Base-by-base conservation (phyloP, 345 rosid species). In the Toxicodendron radicans region DNA sequence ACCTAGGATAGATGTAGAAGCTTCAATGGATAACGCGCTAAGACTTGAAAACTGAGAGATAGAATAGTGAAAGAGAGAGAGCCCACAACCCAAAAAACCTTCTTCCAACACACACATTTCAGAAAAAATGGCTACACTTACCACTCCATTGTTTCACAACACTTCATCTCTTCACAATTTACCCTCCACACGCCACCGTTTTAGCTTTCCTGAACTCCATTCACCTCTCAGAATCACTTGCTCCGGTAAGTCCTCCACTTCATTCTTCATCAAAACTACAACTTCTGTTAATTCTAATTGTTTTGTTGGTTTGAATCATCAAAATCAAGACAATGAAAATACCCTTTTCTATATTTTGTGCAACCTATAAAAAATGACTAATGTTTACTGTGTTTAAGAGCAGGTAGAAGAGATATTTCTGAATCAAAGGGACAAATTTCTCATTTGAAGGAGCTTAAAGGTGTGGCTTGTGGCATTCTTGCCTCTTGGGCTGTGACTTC, bases 401-500 rank as follows among this genome's bases (percentile, higher is more conserved):
- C 77, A 86, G 91, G 64, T 78, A 75, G 71, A 8, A 74, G 74
- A 60, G 79, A 77, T 77, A 78, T 71, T 21, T 53, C 68, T 7
- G 78, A 73, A 21, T 56, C 76, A 2, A 70, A 75, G 71, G 88
- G 82, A 77, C 79, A 30, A 35, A 20, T 79, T 3, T 79, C 81
- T 33, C 80, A 70, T 12, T 66, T 75, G 16, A 95, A 86, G 85
- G 94, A 90, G 63, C 74, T 92, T n/a, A 79, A 73, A 64, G 71
- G 78, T 41, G 80, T 84, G 3, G 92, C 93, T 77, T 91, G 92
- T 75, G 98, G 98, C 10, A 74, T 87, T 67, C 80, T 92, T 20
- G 92, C 94, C 73, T 91, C 82, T 82, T 89, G 83, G 68, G 84
- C 95, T 69, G 79, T 95, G 46, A 85, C 91, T 16, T 35, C 87